phyloP scores from a whole-genome alignment of 208 protist genomes.

The Leishmania aethiopica region DNA sequence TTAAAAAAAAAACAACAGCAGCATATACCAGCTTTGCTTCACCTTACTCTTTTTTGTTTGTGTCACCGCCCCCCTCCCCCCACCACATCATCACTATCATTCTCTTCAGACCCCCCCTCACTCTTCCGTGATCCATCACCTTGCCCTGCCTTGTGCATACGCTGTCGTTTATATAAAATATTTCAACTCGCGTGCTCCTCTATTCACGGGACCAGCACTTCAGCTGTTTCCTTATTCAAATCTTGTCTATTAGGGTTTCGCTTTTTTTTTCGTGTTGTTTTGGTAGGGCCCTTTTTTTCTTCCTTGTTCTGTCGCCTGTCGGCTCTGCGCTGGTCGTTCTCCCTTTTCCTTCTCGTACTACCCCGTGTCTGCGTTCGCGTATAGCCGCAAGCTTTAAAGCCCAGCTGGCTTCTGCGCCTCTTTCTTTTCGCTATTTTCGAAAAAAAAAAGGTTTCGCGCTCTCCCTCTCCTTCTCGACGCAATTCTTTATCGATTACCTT shows the following conservation, averaged over 20 bases:
- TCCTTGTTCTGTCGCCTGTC: neutral
- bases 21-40: neutral
- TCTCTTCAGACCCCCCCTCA: neutral
- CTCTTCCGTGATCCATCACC: neutral
- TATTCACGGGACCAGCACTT: neutral
- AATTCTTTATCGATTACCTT: neutral
- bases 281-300: neutral
- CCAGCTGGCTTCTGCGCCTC: neutral
- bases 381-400: neutral
- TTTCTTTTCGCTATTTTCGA: too few relatives aligned
- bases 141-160: neutral
- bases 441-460: neutral
- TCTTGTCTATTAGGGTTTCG: neutral
- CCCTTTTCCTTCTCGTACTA: conserved; percentile 3
- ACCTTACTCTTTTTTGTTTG: neutral
- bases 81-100: neutral
- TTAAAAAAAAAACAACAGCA: neutral
- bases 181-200: neutral
- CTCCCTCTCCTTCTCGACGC: neutral
- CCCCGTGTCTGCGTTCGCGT: neutral
- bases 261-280: neutral
- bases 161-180: neutral
- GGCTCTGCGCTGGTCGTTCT: neutral
- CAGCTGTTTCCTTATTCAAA: neutral
- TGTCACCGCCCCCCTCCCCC: neutral